phyloP scores from a whole-genome alignment of 805 yeast genomes.

The Kluyveromyces lactis region DNA sequence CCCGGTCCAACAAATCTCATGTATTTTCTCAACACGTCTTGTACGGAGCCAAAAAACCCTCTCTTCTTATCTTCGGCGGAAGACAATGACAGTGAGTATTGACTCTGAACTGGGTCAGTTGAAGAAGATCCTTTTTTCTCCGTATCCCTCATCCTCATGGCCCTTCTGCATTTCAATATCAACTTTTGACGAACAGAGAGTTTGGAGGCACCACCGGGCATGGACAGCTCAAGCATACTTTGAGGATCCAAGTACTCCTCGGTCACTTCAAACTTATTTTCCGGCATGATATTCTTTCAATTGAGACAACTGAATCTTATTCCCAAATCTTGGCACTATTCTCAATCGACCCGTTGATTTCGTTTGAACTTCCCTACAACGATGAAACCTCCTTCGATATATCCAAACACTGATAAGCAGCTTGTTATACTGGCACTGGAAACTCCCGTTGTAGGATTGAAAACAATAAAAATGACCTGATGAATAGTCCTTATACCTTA shows the following conservation, averaged over 20 bases:
- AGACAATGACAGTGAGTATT: neutral
- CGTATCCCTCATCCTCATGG: neutral
- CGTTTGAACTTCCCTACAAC: no score
- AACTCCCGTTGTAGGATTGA: no score
- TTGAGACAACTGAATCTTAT: no score
- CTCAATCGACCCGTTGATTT: no score
- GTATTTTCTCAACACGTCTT: constrained; percentile 38
- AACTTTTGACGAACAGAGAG: constrained; percentile 2
- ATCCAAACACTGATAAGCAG: no score
- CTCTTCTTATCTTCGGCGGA: neutral
- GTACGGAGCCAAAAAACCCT: neutral
- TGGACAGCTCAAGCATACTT: constrained; percentile 2
- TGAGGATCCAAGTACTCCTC: constrained; percentile 2
- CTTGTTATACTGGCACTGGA: no score
- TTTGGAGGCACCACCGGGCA: constrained; percentile 4
- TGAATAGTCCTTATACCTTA: no score
- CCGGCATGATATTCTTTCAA: no score
- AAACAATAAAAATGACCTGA: no score
- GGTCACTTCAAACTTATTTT: neutral
- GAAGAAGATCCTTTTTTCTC: neutral
- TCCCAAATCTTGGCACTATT: no score
- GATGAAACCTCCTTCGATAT: no score
- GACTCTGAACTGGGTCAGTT: neutral
- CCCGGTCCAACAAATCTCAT: constrained; percentile 79
- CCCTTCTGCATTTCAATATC: neutral